These are phyloP conservation scores for Microbotryomycetes sp. DNA, from an alignment of 1,284 basidiomycete species.

Conservation along the genomic window DNA sequence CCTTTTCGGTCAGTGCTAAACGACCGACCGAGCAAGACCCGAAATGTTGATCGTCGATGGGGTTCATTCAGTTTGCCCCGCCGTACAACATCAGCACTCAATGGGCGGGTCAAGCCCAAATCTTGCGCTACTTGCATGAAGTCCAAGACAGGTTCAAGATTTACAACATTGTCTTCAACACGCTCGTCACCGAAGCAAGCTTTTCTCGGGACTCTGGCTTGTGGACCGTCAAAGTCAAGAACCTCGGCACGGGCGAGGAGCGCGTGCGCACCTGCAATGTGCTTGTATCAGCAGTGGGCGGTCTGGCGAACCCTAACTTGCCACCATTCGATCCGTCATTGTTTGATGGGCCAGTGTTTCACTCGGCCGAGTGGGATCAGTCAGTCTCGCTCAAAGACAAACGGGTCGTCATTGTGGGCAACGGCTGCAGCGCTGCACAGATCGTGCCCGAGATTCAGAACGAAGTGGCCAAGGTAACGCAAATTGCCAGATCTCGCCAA, in stretches of 20 bases:
- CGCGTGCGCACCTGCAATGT: slow-evolving; percentile 28
- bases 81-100: slow-evolving; percentile 12
- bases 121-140: slow-evolving; percentile 16
- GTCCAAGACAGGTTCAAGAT: slow-evolving; percentile 14
- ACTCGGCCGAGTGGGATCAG: slow-evolving; percentile 20
- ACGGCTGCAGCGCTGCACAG: slow-evolving; percentile 11
- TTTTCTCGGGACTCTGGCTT: slow-evolving; percentile 19
- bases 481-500: slow-evolving; percentile 26
- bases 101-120: slow-evolving; percentile 18
- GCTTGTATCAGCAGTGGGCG: slow-evolving; percentile 25
- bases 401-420: slow-evolving; percentile 29
- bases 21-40: no score
- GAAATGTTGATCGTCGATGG: not conserved
- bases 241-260: slow-evolving; percentile 15
- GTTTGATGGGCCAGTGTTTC: slow-evolving; percentile 24
- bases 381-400: slow-evolving; percentile 14
- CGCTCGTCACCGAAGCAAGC: slow-evolving; percentile 10
- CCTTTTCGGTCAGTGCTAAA: slow-evolving; percentile 17
- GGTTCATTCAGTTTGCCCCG: slow-evolving; percentile 5
- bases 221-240: slow-evolving; percentile 22
- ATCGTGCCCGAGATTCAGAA: slow-evolving; percentile 22
- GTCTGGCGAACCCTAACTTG: slow-evolving; percentile 19
- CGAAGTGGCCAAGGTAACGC: slow-evolving; percentile 11
- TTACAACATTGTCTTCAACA: slow-evolving; percentile 23
- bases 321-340: slow-evolving; percentile 17